phyloP scores from a whole-genome alignment of 2,329 filamentous ascomycete species.

The Claviceps monticola region DNA sequence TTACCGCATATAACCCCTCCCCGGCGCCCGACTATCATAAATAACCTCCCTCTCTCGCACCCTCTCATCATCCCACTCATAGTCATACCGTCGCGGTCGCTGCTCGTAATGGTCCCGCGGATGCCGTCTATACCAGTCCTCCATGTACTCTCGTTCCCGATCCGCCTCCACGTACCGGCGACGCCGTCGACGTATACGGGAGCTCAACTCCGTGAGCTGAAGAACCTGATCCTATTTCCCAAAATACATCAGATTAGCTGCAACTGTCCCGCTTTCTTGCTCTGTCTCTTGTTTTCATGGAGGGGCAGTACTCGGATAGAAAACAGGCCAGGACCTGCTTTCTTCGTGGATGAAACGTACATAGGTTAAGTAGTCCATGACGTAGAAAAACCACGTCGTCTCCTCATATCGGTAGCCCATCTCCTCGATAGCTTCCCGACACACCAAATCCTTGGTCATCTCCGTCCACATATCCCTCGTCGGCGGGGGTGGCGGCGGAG shows the following conservation, averaged over 20 bases:
- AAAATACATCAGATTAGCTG: background rate
- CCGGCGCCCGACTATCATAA: constrained; percentile 35
- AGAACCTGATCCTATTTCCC: constrained; percentile 67
- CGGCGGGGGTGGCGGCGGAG: constrained; percentile 23
- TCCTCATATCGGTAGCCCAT: constrained; percentile 83
- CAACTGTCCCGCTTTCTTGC: background rate
- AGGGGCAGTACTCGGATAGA: background rate
- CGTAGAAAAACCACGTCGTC: constrained; percentile 78
- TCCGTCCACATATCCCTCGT: constrained; percentile 81
- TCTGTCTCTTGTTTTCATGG: background rate
- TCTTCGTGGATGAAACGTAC: constrained; percentile 40
- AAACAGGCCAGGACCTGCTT: background rate
- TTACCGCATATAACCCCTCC: constrained; percentile 16
- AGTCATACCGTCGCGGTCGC: constrained; percentile 8
- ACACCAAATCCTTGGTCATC: constrained; percentile 84
- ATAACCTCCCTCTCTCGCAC: constrained; percentile 55
- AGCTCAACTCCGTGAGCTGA: constrained; percentile 67
- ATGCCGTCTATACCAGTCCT: constrained; percentile 33
- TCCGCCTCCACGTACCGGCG: constrained; percentile 39
- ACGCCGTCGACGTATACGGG: constrained; percentile 59
- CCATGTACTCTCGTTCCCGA: constrained; percentile 44
- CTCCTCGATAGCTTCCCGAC: constrained; percentile 73
- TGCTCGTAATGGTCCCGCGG: constrained; percentile 21
- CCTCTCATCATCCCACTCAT: constrained; percentile 43
- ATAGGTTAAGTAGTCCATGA: constrained; percentile 78